phyloP scores from a whole-genome alignment of 257 asterid genomes.

The Sherardia arvensis region DNA sequence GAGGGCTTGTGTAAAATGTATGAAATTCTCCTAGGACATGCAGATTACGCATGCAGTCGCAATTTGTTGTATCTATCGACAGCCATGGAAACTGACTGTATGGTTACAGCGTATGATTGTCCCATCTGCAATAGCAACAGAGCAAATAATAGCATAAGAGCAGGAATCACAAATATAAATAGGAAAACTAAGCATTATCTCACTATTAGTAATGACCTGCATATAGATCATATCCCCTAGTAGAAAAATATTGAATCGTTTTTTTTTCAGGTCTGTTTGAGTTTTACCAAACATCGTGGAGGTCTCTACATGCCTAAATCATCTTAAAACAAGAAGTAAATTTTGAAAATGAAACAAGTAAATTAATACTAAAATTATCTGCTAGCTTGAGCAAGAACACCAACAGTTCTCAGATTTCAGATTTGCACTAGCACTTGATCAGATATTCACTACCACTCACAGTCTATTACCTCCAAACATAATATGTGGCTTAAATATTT shows the following conservation, averaged over 20 bases:
- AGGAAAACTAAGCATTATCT: not conserved
- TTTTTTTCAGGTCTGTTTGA: not conserved
- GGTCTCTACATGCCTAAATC: too few species aligned
- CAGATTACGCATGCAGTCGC: conserved; percentile 18
- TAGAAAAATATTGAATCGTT: not conserved
- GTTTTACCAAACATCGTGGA: not conserved
- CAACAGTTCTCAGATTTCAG: not conserved
- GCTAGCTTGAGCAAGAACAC: not conserved
- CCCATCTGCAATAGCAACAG: conserved; percentile 70
- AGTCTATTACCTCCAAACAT: not conserved
- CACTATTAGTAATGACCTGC: not conserved
- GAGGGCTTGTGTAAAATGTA: not conserved
- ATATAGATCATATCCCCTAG: too few species aligned
- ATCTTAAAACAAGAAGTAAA: too few species aligned
- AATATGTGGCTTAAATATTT: not conserved
- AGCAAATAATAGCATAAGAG: conserved; percentile 9
- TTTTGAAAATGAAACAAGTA: too few species aligned
- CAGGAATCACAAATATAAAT: not conserved
- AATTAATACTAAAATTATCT: not conserved
- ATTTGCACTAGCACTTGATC: not conserved
- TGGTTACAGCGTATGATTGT: conserved; percentile 52
- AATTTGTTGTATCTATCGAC: conserved; percentile 61
- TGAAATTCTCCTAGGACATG: not conserved
- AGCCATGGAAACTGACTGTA: conserved; percentile 78
- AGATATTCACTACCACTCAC: not conserved